Evolutionary conservation across 2,329 filamentous ascomycete species (phyloP), one percentile per base, ranked within the genome.

Genomic region (Fusarium sublunatum): DNA sequence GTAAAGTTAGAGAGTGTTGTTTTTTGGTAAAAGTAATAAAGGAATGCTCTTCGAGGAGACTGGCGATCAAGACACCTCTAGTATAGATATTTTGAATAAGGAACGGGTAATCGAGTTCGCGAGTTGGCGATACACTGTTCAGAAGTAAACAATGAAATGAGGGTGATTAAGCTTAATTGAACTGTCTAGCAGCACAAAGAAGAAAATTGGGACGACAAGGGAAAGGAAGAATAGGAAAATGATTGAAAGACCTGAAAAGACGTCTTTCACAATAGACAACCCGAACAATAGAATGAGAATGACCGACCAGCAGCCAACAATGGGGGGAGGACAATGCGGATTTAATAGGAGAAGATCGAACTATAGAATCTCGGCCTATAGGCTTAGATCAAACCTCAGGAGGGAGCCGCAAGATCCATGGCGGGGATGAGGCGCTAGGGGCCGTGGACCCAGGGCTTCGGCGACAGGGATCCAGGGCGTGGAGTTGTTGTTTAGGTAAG

Each of bases 31-130:
- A 64, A 48, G 51, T 39, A 64, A 40, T 42, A 52, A 71, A 60
- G 24, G 69, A 70, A 41, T 67, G 67, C 43, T 60, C 35, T 26
- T 42, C 65, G 69, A 72, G 69, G 65, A 72, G 56, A 44, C 48
- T 51, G 62, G 61, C 71, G 72, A 72, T 74, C 72, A 73, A 73
- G 70, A 71, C 64, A 72, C 69, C 70, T 74, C 69, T 70, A 58
- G 40, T 58, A 58, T 54, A 19, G 19, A 19, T 19, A 45, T n/a
- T 53, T 45, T 63, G 55, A 61, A 62, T 70, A 61, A 64, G 39
- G 45, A 67, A 50, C 34, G 53, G 53, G 58, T 54, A 61, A 56
- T 3, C 45, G 39, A 46, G 47, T 51, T 57, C 43, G 41, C 41
- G 53, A 58, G 54, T 44, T 59, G 46, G 48, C 55, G 60, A 66